These are phyloP conservation scores for Polygonum aviculare DNA, from an alignment of 148 eudicot genomes.

Conservation along the genomic window DNA sequence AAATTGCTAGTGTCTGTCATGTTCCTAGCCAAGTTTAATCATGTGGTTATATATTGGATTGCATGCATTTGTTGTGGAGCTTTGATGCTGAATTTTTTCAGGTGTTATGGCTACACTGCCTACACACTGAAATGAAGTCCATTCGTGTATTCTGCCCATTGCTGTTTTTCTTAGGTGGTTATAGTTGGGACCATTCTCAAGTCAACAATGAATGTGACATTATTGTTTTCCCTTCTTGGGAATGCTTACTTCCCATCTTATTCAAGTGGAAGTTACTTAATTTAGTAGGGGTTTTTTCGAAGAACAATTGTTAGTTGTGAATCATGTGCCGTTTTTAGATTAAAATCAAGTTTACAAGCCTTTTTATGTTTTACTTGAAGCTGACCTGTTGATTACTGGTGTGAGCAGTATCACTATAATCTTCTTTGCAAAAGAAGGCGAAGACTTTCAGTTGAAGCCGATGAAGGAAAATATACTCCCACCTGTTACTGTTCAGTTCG, in stretches of 20 bases:
- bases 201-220: background rate
- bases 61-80: background rate
- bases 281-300: background rate
- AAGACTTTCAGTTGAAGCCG: slow-evolving; percentile 58
- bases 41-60: background rate
- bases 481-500: slow-evolving; percentile 55
- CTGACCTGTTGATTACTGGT: background rate
- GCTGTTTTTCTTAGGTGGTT: background rate
- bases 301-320: background rate
- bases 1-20: background rate
- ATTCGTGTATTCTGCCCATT: background rate
- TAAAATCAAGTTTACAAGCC: background rate
- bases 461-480: slow-evolving; percentile 68
- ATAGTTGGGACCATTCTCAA: background rate
- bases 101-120: background rate
- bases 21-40: background rate
- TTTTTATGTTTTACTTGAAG: background rate
- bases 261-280: background rate
- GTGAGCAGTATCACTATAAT: slow-evolving; percentile 48
- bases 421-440: slow-evolving; percentile 68
- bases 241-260: background rate
- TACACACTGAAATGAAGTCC: no score
- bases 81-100: background rate
- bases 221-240: background rate
- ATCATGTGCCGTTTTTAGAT: background rate